These are phyloP conservation scores for Aspergillus terreus DNA, from an alignment of 2,329 filamentous ascomycete genomes.

Conservation along the genomic window DNA sequence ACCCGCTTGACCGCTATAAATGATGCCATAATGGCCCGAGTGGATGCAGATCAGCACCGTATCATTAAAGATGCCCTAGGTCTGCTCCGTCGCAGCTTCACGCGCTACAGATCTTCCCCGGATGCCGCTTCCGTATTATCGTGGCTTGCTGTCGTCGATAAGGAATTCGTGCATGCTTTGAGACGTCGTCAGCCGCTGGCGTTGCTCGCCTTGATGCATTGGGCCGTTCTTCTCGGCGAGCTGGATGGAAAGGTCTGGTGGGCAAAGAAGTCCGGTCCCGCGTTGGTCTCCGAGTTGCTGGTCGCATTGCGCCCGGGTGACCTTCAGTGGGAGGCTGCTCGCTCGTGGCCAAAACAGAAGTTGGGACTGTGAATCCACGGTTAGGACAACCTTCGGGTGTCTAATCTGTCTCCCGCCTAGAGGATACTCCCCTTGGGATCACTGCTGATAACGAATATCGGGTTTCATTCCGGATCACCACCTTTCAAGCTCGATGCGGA, in stretches of 20 bases:
- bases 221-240: conserved; percentile 31
- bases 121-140: conserved; percentile 30
- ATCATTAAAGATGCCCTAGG: conserved; percentile 29
- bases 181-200: conserved; percentile 27
- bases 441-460: no score
- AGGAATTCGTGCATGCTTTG: conserved; percentile 30
- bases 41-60: conserved; percentile 24
- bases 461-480: no score
- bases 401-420: no score
- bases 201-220: conserved; percentile 33
- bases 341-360: conserved; percentile 29
- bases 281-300: conserved; percentile 26
- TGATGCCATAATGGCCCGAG: conserved; percentile 22
- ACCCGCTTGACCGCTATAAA: conserved; percentile 25
- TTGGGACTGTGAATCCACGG: conserved; percentile 20
- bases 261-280: conserved; percentile 30
- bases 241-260: conserved; percentile 33
- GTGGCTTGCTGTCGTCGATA: conserved; percentile 31
- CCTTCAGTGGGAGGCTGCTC: conserved; percentile 22
- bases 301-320: conserved; percentile 17
- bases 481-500: no score
- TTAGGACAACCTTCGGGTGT: background rate
- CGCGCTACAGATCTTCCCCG: conserved; percentile 17
- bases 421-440: no score
- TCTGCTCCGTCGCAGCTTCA: conserved; percentile 27